Evolutionary conservation across 352 stramenopile genomes (phyloP), one percentile per base, ranked within the genome.

Genomic region (Phytophthora cryptogea): DNA sequence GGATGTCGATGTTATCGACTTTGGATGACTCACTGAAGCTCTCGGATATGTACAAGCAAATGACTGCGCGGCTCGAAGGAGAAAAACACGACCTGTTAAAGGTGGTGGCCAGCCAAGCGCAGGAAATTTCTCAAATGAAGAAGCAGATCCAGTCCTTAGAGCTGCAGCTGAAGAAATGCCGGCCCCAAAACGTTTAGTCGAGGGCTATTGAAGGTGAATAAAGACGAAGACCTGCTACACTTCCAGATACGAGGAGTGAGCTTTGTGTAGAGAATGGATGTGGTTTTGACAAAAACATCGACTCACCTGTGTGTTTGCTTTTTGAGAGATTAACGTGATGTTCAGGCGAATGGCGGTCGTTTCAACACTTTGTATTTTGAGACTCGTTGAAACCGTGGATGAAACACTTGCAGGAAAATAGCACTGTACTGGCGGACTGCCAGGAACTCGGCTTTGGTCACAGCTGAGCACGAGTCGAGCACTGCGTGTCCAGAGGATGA

Each of bases 41-140:
- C n/a, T 83, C 75, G 14, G 76, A 86, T 59, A 88, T 91, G 82
- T 94, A 92, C 76, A 91, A 92, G 58, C 77, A 89, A 54, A 94
- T 92, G 83, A 74, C 80, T 11, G 63, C 85, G 37, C 76, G 85
- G 10, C 50, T 94, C n/a, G 73, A 94, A 42, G 66, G 62, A 8
- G 85, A 94, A 52, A 94, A 94, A 57, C 76, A 76, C 50, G 81
- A 90, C 39, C 54, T 94, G 48, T 66, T 94, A 5, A 77, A 88
- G 59, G 72, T 92, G 5, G 70, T 94, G 4, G 58, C 82, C 0
- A 76, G 70, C 27, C 84, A 94, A 37, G 70, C 84, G 1, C 74
- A 90, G 43, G 80, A 91, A 47, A 90, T 94, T 44, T 76, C 83
- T 48, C 68, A 80, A 54, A 80, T 93, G 79, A 83, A 90, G 46